Conservation (phyloP, 768 basidiomycete genomes). For the Agaricus bisporus region DNA sequence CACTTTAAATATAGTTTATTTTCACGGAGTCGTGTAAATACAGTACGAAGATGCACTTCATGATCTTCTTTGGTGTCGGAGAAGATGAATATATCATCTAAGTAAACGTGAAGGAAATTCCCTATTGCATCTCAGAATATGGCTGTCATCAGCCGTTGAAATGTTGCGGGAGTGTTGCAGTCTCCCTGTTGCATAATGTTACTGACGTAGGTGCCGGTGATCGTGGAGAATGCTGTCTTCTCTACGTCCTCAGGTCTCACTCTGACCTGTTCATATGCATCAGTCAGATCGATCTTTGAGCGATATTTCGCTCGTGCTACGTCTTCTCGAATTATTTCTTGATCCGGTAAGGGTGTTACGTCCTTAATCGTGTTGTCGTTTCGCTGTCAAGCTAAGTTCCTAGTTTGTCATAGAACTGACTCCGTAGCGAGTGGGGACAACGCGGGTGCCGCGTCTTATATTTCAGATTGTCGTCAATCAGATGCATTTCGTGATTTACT, state of each 20-base stretch:
- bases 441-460: constrained; percentile 25
- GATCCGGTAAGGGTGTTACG: constrained; percentile 20
- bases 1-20: constrained; percentile 22
- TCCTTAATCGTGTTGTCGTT: constrained; percentile 31
- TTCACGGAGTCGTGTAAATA: constrained; percentile 21
- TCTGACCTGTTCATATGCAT: constrained; percentile 35
- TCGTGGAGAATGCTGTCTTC: constrained; percentile 19
- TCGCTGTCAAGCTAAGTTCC: constrained; percentile 19
- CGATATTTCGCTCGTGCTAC: constrained; percentile 22
- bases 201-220: constrained; percentile 26
- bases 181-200: constrained; percentile 24
- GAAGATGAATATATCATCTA: constrained; percentile 28
- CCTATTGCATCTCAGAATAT: constrained; percentile 26
- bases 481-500: constrained; percentile 32
- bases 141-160: constrained; percentile 28
- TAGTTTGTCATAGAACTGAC: neutral
- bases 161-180: constrained; percentile 13
- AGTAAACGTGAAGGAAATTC: constrained; percentile 19
- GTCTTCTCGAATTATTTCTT: constrained; percentile 20
- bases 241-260: constrained; percentile 20
- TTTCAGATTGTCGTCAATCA: constrained; percentile 23
- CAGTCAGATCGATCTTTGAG: constrained; percentile 30
- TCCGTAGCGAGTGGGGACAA: neutral
- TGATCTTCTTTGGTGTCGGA: constrained; percentile 28
- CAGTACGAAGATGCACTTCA: constrained; percentile 18